Base-by-base conservation (phyloP, 2,329 filamentous ascomycete genomes). In the Pseudogymnoascus sp. region DNA sequence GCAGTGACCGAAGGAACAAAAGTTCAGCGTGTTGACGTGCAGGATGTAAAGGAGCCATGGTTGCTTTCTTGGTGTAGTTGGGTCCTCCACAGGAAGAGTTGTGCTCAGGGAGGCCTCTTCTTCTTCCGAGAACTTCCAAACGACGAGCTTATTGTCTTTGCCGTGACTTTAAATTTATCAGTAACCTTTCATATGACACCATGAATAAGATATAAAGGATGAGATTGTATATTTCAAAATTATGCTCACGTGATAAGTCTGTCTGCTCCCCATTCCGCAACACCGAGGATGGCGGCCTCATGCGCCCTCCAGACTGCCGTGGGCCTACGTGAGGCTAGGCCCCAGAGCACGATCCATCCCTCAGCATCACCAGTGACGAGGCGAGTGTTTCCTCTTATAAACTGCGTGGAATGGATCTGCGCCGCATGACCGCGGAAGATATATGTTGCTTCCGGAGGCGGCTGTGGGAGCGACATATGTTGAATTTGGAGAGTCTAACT, bases 1-100 rank as follows among this genome's bases (percentile, higher is more conserved):
- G 74, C 71, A 63, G 77, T 63, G 70, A 1, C 88, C 81, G 72
- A 96, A 96, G 1, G 88, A 82, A 72, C 94, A 99, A 72, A 97
- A 99, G 71, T 97, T 99, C 76, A 97, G 83, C 1, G 93, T 91
- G 70, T 97, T 97, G 44, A 97, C 91, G 4, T 89, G 80, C 4
- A 99, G 77, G 3, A 89, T 82, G 73, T 96, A 84, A 21, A 96
- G 74, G n/a, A 97, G 77, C 91, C 90, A 96, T 31, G 94, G 94
- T 68, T 86, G 81, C 15, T 81, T 82, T 65, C 76, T 81, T 58
- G 73, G 73, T 50, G 73, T 75, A 29, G 72, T 73, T 1, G 71
- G 76, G 54, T 76, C 75, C 64, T 95, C 90, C 33, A 93, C 81
- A 0, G 93, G 93, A 10, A 95, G 77, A 7, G 77, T 77, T 35